Percentiles rank a stretch among this genome's conserved stretches.
Evolutionary conservation across 345 rosid genomes (phyloP).

Genomic region (Arabidopsis suecica): DNA sequence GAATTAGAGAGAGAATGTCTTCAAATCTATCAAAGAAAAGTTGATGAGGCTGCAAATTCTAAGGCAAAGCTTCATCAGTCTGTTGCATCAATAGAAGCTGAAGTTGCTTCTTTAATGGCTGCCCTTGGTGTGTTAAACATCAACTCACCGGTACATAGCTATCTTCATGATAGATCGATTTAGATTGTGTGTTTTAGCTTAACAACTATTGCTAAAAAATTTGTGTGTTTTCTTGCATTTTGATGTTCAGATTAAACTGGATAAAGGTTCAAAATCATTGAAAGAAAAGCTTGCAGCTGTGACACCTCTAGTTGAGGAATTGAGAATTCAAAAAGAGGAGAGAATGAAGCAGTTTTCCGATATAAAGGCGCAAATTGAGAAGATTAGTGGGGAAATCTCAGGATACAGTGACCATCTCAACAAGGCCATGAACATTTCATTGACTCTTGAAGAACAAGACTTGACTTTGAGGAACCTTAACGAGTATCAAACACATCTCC

Average conservation of each 20-base stretch:
- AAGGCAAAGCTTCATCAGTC: conserved; percentile 93
- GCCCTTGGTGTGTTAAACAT: conserved; percentile 80
- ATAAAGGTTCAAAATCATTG: conserved; percentile 63
- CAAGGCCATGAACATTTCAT: conserved; percentile 48
- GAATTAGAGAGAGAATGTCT: conserved; percentile 94
- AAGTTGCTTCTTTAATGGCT: conserved; percentile 89
- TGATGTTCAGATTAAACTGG: conserved; percentile 57
- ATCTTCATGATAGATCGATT: background rate
- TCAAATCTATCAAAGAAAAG: conserved; percentile 87
- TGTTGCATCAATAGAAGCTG: conserved; percentile 94
- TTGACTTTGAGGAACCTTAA: conserved; percentile 80
- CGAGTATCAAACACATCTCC: conserved; percentile 82
- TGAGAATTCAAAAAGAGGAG: conserved; percentile 79
- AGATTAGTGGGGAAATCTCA: conserved; percentile 81
- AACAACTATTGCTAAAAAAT: background rate
- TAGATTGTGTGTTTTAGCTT: background rate
- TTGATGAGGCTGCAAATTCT: conserved; percentile 87
- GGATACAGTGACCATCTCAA: conserved; percentile 58
- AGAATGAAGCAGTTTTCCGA: conserved; percentile 79
- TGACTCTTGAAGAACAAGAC: conserved; percentile 77
- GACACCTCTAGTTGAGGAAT: conserved; percentile 76
- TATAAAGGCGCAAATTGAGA: conserved; percentile 75
- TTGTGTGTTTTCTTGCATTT: conserved; percentile 1
- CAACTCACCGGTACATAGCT: conserved; percentile 61
- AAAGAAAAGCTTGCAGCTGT: conserved; percentile 83